Conservation (phyloP, 441 rosid genomes). For the Dalechampia spathulata region DNA sequence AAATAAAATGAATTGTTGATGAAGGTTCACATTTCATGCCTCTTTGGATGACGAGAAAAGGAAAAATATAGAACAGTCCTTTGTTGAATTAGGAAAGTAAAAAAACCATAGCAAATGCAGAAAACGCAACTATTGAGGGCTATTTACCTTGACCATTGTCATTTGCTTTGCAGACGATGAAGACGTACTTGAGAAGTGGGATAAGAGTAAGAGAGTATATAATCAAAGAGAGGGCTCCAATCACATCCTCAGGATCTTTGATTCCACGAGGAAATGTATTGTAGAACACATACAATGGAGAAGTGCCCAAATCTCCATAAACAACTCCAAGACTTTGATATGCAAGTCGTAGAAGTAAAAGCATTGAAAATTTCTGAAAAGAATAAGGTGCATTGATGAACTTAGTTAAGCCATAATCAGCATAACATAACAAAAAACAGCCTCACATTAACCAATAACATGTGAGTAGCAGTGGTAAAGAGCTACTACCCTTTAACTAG, state of each 20-base stretch:
- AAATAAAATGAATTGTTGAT: no score
- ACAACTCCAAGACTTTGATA: conserved; percentile 94
- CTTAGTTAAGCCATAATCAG: no score
- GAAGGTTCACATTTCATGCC: no score
- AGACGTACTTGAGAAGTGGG: conserved; percentile 81
- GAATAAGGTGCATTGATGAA: no score
- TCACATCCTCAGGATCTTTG: conserved; percentile 61
- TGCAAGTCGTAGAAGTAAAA: conserved; percentile 71
- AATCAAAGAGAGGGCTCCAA: conserved; percentile 83
- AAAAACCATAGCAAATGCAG: no score
- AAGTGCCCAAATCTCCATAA: conserved; percentile 90
- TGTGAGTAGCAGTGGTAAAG: no score
- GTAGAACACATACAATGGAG: conserved; percentile 92
- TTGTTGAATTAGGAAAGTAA: no score
- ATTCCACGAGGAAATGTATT: conserved; percentile 74
- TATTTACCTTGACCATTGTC: conserved; percentile 88
- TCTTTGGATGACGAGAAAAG: no score
- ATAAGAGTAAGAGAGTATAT: conserved; percentile 78
- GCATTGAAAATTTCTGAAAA: conserved; percentile 56
- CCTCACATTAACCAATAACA: no score
- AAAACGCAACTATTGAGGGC: not conserved
- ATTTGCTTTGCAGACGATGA: conserved; percentile 74
- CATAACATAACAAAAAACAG: no score
- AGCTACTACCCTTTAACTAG: no score
- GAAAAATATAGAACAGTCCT: no score